phyloP scores from a whole-genome alignment of 2,329 filamentous ascomycete genomes.

The Aspergillus vadensis region DNA sequence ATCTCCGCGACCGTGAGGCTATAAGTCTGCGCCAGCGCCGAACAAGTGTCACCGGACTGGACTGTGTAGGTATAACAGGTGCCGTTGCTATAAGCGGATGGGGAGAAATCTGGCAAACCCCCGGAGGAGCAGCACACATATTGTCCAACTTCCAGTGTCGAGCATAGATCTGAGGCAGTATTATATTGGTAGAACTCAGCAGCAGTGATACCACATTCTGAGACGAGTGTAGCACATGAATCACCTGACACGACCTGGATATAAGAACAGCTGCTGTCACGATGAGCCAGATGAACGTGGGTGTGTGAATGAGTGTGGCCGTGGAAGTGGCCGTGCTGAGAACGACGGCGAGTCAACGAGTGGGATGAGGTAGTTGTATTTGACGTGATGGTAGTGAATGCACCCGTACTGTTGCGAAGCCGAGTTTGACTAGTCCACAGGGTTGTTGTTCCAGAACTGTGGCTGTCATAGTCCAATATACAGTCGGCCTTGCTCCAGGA shows the following conservation, averaged over 20 bases:
- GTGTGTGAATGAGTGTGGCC: not conserved
- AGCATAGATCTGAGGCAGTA: slow-evolving; percentile 25
- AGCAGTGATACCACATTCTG: slow-evolving; percentile 42
- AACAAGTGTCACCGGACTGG: slow-evolving; percentile 35
- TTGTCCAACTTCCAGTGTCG: slow-evolving; percentile 27
- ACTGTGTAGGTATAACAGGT: slow-evolving; percentile 41
- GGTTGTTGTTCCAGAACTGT: not conserved
- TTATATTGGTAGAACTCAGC: slow-evolving; percentile 46
- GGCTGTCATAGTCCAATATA: not conserved
- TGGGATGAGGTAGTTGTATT: not conserved
- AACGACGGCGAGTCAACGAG: not conserved
- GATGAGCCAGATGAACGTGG: too few relatives aligned
- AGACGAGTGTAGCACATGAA: slow-evolving; percentile 40
- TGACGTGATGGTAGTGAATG: not conserved
- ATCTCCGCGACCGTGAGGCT: not conserved
- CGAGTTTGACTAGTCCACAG: not conserved
- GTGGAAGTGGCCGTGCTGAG: not conserved
- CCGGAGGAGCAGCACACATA: slow-evolving; percentile 23
- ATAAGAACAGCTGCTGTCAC: not conserved
- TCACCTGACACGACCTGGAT: slow-evolving; percentile 38
- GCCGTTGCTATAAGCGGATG: slow-evolving; percentile 40
- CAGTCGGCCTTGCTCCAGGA: not conserved
- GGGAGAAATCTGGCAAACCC: slow-evolving; percentile 25
- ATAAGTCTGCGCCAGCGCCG: slow-evolving; percentile 16
- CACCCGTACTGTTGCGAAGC: not conserved